phyloP scores from a whole-genome alignment of 345 rosid species.

The Citrus reticulata region DNA sequence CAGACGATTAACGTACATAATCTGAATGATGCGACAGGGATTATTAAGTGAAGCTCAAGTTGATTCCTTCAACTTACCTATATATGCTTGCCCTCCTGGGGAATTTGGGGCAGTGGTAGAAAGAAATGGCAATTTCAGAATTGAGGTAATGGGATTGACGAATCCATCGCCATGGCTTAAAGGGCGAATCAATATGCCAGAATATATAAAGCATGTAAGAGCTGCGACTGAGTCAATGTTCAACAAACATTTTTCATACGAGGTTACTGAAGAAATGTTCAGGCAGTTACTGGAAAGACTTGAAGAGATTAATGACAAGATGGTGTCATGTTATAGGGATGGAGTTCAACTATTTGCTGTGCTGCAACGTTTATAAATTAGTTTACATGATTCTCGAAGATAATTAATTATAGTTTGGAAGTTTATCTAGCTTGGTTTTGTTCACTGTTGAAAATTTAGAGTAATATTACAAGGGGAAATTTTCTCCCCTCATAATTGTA shows the following conservation, averaged over 20 bases:
- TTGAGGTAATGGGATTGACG: constrained; percentile 32
- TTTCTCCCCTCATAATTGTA: no score
- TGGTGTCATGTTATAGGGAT: constrained; percentile 36
- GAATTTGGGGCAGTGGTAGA: constrained; percentile 30
- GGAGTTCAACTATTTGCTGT: constrained; percentile 34
- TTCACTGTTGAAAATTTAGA: no score
- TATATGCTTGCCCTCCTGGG: constrained; percentile 43
- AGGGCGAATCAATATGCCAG: constrained; percentile 29
- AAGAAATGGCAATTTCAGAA: constrained; percentile 34
- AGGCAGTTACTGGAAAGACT: constrained; percentile 24
- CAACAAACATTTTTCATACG: constrained; percentile 20
- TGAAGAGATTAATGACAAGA: constrained; percentile 21
- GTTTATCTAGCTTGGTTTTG: neutral
- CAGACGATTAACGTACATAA: neutral
- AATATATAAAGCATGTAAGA: constrained; percentile 36
- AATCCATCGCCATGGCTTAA: constrained; percentile 42
- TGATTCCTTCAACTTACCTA: constrained; percentile 48
- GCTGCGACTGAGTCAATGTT: constrained; percentile 56
- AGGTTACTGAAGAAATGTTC: constrained; percentile 30
- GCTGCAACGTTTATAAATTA: constrained; percentile 23
- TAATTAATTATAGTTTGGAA: neutral
- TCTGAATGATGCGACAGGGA: constrained; percentile 25
- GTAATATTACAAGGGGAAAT: no score
- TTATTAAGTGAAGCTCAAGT: constrained; percentile 35
- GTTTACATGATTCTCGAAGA: neutral